Evolutionary conservation across 2,329 filamentous ascomycete species (phyloP).

Genomic region (Ophiosphaerella korrae): DNA sequence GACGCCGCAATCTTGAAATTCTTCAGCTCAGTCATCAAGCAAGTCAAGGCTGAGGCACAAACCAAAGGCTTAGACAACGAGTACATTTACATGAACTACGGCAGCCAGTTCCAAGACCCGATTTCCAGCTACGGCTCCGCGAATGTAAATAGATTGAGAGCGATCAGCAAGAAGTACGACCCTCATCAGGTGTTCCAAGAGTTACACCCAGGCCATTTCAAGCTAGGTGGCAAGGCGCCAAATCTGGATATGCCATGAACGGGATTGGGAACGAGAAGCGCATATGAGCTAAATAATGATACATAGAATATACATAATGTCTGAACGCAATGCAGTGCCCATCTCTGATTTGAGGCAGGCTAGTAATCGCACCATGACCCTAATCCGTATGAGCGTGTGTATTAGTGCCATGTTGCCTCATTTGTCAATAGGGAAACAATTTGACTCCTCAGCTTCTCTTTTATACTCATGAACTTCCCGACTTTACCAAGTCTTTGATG

Average conservation of each 20-base stretch:
- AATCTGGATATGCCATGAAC: conserved; percentile 3
- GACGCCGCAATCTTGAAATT: conserved; percentile 25
- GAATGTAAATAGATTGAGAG: conserved; percentile 41
- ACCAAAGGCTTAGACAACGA: conserved; percentile 15
- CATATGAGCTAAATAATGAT: background rate
- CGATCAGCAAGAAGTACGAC: conserved; percentile 47
- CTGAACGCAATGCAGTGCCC: background rate
- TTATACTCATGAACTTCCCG: background rate
- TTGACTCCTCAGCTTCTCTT: background rate
- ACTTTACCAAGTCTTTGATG: conserved; percentile 5
- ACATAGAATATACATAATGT: background rate
- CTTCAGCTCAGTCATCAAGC: conserved; percentile 22
- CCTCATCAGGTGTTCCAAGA: conserved; percentile 48
- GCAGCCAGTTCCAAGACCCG: conserved; percentile 48
- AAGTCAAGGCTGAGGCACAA: conserved; percentile 25
- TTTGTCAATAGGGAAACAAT: background rate
- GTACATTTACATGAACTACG: conserved; percentile 53
- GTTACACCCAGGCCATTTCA: conserved; percentile 49
- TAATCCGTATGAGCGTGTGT: too few species aligned
- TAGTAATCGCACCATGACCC: too few species aligned
- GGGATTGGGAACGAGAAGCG: background rate
- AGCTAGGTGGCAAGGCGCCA: conserved; percentile 21
- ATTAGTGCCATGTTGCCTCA: too few species aligned
- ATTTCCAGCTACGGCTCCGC: conserved; percentile 40
- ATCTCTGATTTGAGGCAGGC: too few species aligned